These are phyloP conservation scores for Fraxinus sp. DNA, from an alignment of 305 asterid species.

Conservation along the genomic window DNA sequence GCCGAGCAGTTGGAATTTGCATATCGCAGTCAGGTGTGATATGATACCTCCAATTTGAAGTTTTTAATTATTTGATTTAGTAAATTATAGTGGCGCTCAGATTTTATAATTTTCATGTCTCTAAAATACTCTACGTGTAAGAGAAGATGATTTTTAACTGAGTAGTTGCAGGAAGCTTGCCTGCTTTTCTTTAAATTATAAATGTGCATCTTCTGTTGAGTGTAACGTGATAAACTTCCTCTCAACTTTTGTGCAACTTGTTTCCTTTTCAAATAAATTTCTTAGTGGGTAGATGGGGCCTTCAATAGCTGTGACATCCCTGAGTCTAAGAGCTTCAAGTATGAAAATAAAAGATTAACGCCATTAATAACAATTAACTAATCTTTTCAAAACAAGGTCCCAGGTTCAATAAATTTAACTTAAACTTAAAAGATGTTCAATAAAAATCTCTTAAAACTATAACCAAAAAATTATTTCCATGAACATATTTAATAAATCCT, in stretches of 20 bases:
- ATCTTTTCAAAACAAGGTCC: not conserved
- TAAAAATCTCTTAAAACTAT: not conserved
- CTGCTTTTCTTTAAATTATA: conserved; percentile 1
- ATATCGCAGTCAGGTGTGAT: conserved; percentile 75
- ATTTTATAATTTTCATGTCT: not conserved
- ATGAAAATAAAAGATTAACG: not conserved
- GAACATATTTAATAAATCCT: not conserved
- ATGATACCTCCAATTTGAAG: conserved; percentile 15
- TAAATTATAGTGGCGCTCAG: conserved; percentile 3
- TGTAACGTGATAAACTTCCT: not conserved
- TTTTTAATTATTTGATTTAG: conserved; percentile 15
- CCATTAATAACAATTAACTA: not conserved
- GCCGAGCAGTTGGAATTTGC: conserved; percentile 98
- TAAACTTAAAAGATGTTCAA: not conserved
- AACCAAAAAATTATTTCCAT: not conserved
- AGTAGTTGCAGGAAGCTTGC: not conserved
- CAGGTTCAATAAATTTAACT: not conserved
- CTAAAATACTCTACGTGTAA: not conserved
- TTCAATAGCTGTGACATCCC: not conserved
- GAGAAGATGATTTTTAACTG: not conserved
- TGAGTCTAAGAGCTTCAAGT: not conserved
- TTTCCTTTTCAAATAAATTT: not conserved
- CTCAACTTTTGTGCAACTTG: conserved; percentile 7
- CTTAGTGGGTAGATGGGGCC: conserved; percentile 7
- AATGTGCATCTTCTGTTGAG: not conserved